phyloP scores from a whole-genome alignment of 2,329 filamentous ascomycete genomes.

The Fusarium piperis region DNA sequence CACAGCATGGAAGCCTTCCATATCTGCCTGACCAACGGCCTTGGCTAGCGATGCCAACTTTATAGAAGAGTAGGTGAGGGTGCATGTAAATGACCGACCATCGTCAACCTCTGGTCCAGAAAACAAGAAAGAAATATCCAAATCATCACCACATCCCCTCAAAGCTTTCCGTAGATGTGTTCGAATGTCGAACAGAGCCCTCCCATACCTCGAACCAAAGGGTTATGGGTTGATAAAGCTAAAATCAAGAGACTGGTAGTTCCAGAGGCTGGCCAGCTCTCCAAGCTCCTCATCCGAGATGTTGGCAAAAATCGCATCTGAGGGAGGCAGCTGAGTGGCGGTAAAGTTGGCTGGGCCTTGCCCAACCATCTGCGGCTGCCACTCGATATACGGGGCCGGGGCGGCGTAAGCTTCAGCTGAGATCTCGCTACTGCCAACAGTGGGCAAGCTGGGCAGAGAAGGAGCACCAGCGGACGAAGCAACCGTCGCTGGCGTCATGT shows the following conservation, averaged over 20 bases:
- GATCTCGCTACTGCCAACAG: not conserved
- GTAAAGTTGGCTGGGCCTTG: conserved; percentile 14
- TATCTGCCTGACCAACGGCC: not conserved
- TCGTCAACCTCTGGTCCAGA: not conserved
- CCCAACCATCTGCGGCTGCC: conserved; percentile 24
- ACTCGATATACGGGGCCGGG: conserved; percentile 14
- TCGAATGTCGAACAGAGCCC: not conserved
- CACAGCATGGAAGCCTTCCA: not conserved
- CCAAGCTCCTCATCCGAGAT: conserved; percentile 48
- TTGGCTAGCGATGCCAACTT: not conserved
- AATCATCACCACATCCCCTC: too few species aligned
- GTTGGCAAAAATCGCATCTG: conserved; percentile 37
- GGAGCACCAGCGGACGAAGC: conserved; percentile 1
- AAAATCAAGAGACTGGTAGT: conserved; percentile 48
- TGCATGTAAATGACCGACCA: not conserved
- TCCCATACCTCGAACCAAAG: not conserved
- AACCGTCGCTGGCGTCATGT: not conserved
- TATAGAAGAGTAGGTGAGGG: not conserved
- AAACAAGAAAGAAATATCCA: not conserved
- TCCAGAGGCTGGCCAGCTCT: conserved; percentile 47
- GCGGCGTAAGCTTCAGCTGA: conserved; percentile 6
- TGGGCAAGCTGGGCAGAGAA: conserved; percentile 8
- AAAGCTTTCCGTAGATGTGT: too few species aligned
- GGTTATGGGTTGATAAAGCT: conserved; percentile 38
- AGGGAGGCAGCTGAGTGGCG: conserved; percentile 3